A percentile compares a stretch with the other conserved stretches of the same genome.
phyloP scores from a whole-genome alignment of 257 asterid genomes.

The Solanum clarkiae region DNA sequence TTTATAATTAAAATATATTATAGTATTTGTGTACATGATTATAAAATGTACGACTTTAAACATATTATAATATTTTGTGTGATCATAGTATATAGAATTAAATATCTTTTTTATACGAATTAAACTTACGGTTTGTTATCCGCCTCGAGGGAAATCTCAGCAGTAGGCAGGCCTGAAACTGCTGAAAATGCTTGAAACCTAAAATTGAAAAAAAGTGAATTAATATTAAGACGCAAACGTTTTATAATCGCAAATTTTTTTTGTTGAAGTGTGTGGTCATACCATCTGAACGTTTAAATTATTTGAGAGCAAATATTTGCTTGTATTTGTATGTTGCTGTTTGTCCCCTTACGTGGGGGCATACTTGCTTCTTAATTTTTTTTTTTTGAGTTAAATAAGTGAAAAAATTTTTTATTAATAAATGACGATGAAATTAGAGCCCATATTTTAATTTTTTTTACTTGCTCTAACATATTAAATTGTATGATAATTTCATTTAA shows the following conservation, averaged over 20 bases:
- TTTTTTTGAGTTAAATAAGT: background rate
- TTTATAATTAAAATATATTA: too few relatives aligned
- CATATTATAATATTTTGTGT: too few relatives aligned
- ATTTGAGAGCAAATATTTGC: background rate
- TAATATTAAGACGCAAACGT: too few relatives aligned
- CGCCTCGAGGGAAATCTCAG: constrained; percentile 22
- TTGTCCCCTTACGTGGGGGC: background rate
- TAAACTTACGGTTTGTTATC: constrained; percentile 1
- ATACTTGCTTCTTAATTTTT: background rate
- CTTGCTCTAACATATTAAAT: rapidly evolving
- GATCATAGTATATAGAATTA: too few relatives aligned
- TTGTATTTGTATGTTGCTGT: background rate
- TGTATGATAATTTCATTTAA: background rate
- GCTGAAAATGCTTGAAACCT: constrained; percentile 20
- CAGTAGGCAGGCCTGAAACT: constrained; percentile 18
- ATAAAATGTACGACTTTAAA: too few relatives aligned
- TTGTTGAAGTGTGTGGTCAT: background rate
- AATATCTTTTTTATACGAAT: background rate
- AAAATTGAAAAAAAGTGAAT: background rate
- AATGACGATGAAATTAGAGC: background rate
- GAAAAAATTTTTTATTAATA: background rate
- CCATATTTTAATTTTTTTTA: background rate
- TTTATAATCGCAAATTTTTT: background rate
- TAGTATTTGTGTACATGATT: too few relatives aligned
- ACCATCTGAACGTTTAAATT: background rate